Base-by-base conservation (phyloP, 306 rosid species). In the Morella rubra region DNA sequence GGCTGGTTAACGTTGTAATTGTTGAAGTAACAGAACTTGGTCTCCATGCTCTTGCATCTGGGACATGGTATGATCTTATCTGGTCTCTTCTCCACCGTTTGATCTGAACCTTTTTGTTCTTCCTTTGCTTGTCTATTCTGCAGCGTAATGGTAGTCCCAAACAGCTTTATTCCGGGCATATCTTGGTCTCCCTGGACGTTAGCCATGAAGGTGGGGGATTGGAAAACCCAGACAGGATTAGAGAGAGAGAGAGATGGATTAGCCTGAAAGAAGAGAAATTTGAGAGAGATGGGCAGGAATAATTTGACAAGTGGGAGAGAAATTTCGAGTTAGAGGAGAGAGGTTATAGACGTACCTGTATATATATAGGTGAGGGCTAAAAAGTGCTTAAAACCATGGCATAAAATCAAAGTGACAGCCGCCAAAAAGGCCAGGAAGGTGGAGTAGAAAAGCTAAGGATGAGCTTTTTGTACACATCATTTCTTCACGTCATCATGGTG, bases 1-100 rank as follows among this genome's bases (percentile, higher is more conserved):
- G 98, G 98, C 81, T 93, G 98, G 73, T 93, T 93, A 27, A 93
- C 96, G 80, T 93, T 93, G 82, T 93, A 93, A 73, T 93, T 93
- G 44, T 93, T 93, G 86, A 93, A 93, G 78, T 93, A 93, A 67
- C 98, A 94, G 78, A 94, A 94, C 71, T 94, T 94, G n/a, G 98
- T 94, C 75, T 94, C 97, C 89, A 83, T 78, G 86, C 98, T 94
- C 78, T 94, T 90, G 89, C 98, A 94, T 81, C 98, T 90, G 0
- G 98, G 98, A 44, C 98, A 94, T 0, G 91, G 62, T 67, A 91
- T 80, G 76, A 86, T 91, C 89, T 91, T 90, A 3, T 90, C 97
- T n/a, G 88, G 80, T 73, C 74, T 84, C 83, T 83, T 91, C 74
- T 87, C 89, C 81, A 69, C 68, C 58, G 75, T 76, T 20, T 79